A percentile compares a stretch with the other conserved stretches of the same genome.
These are phyloP conservation scores for Aspergillus floridensis DNA, from an alignment of 2,329 filamentous ascomycete species.

Conservation along the genomic window DNA sequence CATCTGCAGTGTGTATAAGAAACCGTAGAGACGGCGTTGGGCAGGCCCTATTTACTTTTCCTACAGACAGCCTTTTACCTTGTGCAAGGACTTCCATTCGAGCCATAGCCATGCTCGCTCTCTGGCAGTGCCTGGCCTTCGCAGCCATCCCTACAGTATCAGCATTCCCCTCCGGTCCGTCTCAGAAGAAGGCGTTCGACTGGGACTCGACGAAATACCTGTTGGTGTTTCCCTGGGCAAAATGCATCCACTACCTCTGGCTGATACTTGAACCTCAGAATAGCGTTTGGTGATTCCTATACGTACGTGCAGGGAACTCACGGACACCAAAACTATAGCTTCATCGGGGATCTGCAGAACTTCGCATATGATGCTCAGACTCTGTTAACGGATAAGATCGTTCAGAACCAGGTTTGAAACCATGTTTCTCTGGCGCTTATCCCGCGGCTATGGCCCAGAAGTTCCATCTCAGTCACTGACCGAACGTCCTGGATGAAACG, in stretches of 20 bases:
- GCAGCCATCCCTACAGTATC: conserved; percentile 3
- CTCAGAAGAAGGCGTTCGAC: conserved; percentile 8
- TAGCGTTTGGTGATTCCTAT: conserved; percentile 35
- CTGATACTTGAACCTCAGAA: conserved; percentile 12
- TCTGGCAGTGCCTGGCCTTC: conserved; percentile 4
- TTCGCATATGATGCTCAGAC: conserved; percentile 45
- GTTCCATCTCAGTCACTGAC: background rate
- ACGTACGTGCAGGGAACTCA: conserved; percentile 54
- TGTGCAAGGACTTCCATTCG: background rate
- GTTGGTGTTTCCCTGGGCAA: conserved; percentile 11
- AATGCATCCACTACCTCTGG: conserved; percentile 12
- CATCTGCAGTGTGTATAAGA: conserved; percentile 3
- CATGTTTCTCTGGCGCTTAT: background rate
- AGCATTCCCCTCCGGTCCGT: background rate
- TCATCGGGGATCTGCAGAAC: conserved; percentile 54
- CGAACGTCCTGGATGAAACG: background rate
- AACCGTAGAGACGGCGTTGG: background rate
- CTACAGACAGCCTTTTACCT: background rate
- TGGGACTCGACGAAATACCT: conserved; percentile 18
- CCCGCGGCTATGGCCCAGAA: background rate
- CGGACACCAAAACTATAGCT: conserved; percentile 53
- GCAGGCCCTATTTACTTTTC: background rate
- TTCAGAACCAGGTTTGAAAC: conserved; percentile 47
- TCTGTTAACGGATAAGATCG: conserved; percentile 50
- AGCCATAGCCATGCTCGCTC: conserved; percentile 1